Conservation (phyloP, 164 flowering plant species). For the Kalanchoe fedtschenkoi region DNA sequence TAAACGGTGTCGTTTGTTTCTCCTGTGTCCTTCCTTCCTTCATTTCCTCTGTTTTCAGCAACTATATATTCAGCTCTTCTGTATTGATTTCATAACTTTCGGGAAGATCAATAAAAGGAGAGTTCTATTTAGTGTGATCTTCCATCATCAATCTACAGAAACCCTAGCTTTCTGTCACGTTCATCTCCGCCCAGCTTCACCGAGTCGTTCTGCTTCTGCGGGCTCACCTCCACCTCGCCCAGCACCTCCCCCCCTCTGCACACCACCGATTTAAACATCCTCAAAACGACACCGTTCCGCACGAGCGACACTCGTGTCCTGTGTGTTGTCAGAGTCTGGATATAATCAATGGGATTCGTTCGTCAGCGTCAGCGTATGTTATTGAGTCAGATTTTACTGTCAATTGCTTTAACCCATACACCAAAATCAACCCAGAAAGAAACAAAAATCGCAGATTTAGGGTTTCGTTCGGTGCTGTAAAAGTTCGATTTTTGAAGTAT, state of each 20-base stretch:
- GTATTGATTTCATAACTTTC: too few species aligned
- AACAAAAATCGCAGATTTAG: neutral
- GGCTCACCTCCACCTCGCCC: constrained; percentile 76
- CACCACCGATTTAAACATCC: constrained; percentile 57
- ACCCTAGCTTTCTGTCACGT: too few species aligned
- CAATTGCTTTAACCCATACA: neutral
- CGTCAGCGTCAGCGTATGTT: too few species aligned
- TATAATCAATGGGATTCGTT: neutral
- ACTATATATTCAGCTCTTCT: too few species aligned
- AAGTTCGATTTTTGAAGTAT: neutral
- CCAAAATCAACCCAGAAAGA: neutral
- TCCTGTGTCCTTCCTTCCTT: too few species aligned
- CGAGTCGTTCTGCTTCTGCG: constrained; percentile 18
- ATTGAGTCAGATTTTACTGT: neutral
- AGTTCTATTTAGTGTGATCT: too few species aligned
- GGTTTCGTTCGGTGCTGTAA: constrained; percentile 1
- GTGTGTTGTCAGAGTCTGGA: neutral
- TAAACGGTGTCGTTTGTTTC: too few species aligned
- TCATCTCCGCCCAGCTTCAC: constrained; percentile 26
- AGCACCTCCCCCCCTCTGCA: constrained; percentile 58
- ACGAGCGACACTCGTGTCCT: neutral
- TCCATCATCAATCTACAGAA: too few species aligned
- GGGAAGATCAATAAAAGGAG: too few species aligned
- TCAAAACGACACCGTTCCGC: too few species aligned
- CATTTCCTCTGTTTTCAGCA: too few species aligned